Conservation (phyloP, 2,329 filamentous ascomycete species). For the Phyllosticta citribraziliensis region DNA sequence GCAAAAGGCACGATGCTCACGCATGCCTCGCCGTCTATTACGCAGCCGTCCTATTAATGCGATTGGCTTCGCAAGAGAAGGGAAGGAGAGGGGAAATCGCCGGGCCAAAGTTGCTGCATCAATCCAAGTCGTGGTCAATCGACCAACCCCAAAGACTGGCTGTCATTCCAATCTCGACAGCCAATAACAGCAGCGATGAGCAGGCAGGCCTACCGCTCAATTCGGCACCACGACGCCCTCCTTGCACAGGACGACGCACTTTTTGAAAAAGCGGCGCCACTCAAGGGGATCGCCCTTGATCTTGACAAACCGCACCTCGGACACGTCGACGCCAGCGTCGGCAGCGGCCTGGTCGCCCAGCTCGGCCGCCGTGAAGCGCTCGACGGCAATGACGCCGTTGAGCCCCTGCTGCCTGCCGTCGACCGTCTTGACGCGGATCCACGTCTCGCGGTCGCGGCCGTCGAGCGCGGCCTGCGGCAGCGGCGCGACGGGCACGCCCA, state of each 20-base stretch:
- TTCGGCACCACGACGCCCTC: slow-evolving; percentile 55
- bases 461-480: slow-evolving; percentile 24
- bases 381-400: slow-evolving; percentile 65
- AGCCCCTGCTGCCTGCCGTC: slow-evolving; percentile 64
- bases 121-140: not conserved
- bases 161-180: not conserved
- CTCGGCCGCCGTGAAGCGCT: slow-evolving; percentile 42
- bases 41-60: too few species aligned
- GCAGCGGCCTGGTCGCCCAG: not conserved
- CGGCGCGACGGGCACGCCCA: slow-evolving; percentile 64
- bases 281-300: slow-evolving; percentile 91
- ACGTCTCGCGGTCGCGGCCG: slow-evolving; percentile 42
- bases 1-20: not conserved
- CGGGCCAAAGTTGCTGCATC: not conserved
- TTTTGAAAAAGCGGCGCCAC: slow-evolving; percentile 96
- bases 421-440: slow-evolving; percentile 63
- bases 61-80: too few species aligned
- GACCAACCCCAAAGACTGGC: not conserved
- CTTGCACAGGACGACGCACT: slow-evolving; percentile 77
- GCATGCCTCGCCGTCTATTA: too few species aligned
- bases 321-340: slow-evolving; percentile 41
- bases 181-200: not conserved
- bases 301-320: slow-evolving; percentile 88
- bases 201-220: not conserved
- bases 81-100: too few species aligned